These are phyloP conservation scores for Hsuehochloa calcarea DNA, from an alignment of 176 grass and related monocot genomes.

Conservation along the genomic window DNA sequence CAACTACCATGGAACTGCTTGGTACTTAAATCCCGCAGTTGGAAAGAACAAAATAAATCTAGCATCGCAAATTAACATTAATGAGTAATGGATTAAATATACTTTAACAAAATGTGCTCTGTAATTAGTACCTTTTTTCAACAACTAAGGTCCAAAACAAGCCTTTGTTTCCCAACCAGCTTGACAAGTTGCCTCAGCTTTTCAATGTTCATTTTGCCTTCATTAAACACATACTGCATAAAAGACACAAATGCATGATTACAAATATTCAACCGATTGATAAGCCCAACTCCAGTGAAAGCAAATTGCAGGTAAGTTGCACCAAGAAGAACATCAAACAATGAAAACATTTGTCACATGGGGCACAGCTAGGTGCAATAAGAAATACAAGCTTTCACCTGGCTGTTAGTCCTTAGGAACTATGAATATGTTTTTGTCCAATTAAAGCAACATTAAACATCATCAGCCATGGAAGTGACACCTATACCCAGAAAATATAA, in stretches of 20 bases:
- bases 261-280: slow-evolving; percentile 21
- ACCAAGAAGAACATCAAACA: not conserved
- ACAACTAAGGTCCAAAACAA: slow-evolving; percentile 95
- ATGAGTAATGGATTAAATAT: not conserved
- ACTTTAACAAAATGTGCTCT: not conserved
- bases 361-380: too few relatives aligned
- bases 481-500: not conserved
- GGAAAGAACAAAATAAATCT: not conserved
- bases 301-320: not conserved
- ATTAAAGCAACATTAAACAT: not conserved
- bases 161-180: slow-evolving; percentile 73
- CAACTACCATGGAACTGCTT: not conserved
- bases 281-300: not conserved
- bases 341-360: not conserved
- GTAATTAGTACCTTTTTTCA: slow-evolving; percentile 67
- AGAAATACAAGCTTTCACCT: not conserved
- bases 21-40: not conserved
- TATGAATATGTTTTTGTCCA: not conserved
- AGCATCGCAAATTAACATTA: slow-evolving; percentile 12
- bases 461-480: not conserved
- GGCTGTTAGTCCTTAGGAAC: not conserved
- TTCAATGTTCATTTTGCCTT: slow-evolving; percentile 82
- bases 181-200: slow-evolving; percentile 60
- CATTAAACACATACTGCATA: slow-evolving; percentile 77
- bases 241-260: slow-evolving; percentile 21